These are phyloP conservation scores for Cnidoscolus chayamansa DNA, from an alignment of 441 rosid species.

Conservation along the genomic window DNA sequence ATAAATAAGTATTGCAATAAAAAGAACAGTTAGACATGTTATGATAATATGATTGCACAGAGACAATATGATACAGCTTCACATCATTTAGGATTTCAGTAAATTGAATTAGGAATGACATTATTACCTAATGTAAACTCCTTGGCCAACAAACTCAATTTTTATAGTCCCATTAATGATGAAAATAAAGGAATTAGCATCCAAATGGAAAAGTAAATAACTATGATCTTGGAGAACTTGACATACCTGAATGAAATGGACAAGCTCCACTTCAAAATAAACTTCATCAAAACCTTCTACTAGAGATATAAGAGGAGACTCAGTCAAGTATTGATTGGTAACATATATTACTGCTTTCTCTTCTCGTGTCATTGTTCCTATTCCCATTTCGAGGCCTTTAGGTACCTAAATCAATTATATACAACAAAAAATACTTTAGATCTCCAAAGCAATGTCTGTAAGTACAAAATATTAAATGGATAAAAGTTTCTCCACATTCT, in stretches of 20 bases:
- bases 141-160: slow-evolving; percentile 6
- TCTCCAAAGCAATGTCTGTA: not conserved
- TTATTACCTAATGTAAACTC: not conserved
- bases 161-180: not conserved
- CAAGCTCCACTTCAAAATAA: slow-evolving; percentile 93
- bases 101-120: slow-evolving; percentile 5
- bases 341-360: slow-evolving; percentile 92
- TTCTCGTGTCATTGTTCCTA: slow-evolving; percentile 86
- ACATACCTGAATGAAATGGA: slow-evolving; percentile 83
- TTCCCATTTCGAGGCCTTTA: slow-evolving; percentile 94
- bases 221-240: slow-evolving; percentile 7
- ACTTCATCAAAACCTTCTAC: slow-evolving; percentile 73
- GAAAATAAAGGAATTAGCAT: not conserved
- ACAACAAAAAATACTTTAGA: slow-evolving; percentile 15
- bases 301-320: slow-evolving; percentile 61
- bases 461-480: slow-evolving; percentile 4
- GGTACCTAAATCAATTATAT: slow-evolving; percentile 63
- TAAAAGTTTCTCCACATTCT: not conserved
- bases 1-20: not conserved
- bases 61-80: not conserved
- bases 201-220: slow-evolving; percentile 8
- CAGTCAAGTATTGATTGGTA: slow-evolving; percentile 61
- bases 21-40: not conserved
- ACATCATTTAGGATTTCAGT: not conserved
- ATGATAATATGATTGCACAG: not conserved